Base-by-base conservation (phyloP, 257 asterid genomes). In the Salvia rosmarinus region DNA sequence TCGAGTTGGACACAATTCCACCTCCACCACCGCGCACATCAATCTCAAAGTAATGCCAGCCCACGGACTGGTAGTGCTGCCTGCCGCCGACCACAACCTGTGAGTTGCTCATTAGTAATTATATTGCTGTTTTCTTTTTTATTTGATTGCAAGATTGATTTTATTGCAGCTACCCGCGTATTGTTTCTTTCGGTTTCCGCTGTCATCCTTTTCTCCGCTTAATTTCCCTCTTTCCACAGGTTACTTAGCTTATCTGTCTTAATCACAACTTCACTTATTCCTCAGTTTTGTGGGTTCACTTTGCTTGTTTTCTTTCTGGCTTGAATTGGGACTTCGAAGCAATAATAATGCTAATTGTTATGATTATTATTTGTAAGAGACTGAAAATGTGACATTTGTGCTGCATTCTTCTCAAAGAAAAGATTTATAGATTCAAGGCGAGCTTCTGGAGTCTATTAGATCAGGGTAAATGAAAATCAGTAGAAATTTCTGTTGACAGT, bases 371-470 rank as follows among this genome's bases (percentile, higher is more conserved):
- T 54, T 50, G 25, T 34, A 25, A 59, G 70, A 61, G 19, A 32
- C 43, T 11, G 6, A 32, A n/a, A 37, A 49, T 50, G 20, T 23
- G 30, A n/a, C 64, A 3, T 59, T 16, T 17, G n/a, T 59, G 60
- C 49, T 35, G 28, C 14, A 6, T 9, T 14, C 6, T 63, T n/a
- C n/a, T n/a, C n/a, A 86, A 71, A 71, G 80, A 42, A 51, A 85
- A 74, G 84, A 74, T 77, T 71, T 85, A 81, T 74, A 87, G 72
- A 63, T 75, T 88, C 57, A 91, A 79, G 82, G 95, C 95, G 30
- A 78, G 86, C 61, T 91, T 91, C 49, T 94, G 99, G 97, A 94
- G 69, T 86, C 98, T 73, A 89, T 94, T 72, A 89, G 92, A 94
- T 85, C 96, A 46, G 95, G 99, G 99, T 94, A 89, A 71, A 16